Evolutionary conservation across 345 rosid species (phyloP), one percentile per base, ranked within the genome.

Genomic region (Heritiera fomes): DNA sequence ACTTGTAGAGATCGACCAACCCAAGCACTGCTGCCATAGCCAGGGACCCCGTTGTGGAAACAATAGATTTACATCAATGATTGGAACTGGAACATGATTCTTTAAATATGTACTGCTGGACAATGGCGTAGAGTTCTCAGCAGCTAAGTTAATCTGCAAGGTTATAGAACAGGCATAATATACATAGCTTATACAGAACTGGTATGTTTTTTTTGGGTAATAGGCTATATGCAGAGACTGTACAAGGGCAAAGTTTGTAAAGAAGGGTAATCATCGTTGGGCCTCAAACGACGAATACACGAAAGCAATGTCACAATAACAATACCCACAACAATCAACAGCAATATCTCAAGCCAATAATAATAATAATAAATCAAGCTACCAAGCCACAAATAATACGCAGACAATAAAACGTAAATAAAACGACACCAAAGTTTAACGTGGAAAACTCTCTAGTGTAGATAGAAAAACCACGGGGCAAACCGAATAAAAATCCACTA

Each of bases 91-190:
- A 70, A 6, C 38, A 70, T 70, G 56, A 40, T 23, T 11, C 56
- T 47, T 70, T 70, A 47, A 41, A 28, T 49, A 30, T 62, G 15
- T 30, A 62, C 3, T 71, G 8, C 28, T 13, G 23, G 6, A 38
- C 28, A 71, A 50, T 70, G 13, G 7, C 15, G 53, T 72, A 18
- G 45, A 52, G 53, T 55, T 72, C 62, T 32, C 63, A 10, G 47
- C 28, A 34, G 32, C 63, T 5, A 10, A 38, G 30, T 18, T 53
- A n/a, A 72, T 53, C 76, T 72, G 63, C 76, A 55, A 72, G 47
- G 43, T 72, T 30, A 72, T 72, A 32, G 32, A 72, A 72, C 46
- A 17, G 20, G 61, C 61, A 46, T 1, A 34, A 46, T 46, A 46
- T 34, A 50, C 5, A 30, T 32, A 71, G 61, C 60, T 50, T 71